Conservation (phyloP, 345 rosid species). For the Conringia planisiliqua region DNA sequence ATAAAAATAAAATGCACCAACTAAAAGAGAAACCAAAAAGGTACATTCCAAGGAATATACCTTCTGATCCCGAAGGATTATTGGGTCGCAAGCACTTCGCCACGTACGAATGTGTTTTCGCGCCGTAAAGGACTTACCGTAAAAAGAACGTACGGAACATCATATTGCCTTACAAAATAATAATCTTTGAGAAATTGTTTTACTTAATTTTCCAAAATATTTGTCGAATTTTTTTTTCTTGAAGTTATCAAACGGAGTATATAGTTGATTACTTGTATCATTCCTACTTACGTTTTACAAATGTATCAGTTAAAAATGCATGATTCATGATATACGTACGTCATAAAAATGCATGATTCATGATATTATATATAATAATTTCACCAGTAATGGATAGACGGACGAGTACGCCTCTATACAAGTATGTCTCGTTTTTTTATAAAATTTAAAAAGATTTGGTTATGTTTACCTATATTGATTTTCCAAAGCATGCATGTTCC, state of each 20-base stretch:
- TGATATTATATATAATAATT: neutral
- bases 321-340: neutral
- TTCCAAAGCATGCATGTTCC: neutral
- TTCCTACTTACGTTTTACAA: neutral
- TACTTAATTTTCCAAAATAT: neutral
- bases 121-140: slow-evolving; percentile 14
- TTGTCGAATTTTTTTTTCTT: neutral
- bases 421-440: neutral
- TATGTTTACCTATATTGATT: neutral
- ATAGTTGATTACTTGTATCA: neutral
- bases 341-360: slow-evolving; percentile 17
- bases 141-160: slow-evolving; percentile 21
- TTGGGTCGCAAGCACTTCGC: slow-evolving; percentile 21
- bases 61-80: slow-evolving; percentile 11
- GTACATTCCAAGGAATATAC: slow-evolving; percentile 37
- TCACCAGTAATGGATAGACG: neutral
- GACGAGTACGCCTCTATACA: neutral
- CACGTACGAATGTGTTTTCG: slow-evolving; percentile 13
- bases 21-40: neutral
- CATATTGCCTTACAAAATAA: neutral
- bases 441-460: neutral
- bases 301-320: neutral
- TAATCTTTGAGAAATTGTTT: neutral
- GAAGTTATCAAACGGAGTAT: neutral
- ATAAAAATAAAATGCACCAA: neutral